Evolutionary conservation across 306 rosid species (phyloP), one percentile per base, ranked within the genome.

Genomic region (Prunus mume): DNA sequence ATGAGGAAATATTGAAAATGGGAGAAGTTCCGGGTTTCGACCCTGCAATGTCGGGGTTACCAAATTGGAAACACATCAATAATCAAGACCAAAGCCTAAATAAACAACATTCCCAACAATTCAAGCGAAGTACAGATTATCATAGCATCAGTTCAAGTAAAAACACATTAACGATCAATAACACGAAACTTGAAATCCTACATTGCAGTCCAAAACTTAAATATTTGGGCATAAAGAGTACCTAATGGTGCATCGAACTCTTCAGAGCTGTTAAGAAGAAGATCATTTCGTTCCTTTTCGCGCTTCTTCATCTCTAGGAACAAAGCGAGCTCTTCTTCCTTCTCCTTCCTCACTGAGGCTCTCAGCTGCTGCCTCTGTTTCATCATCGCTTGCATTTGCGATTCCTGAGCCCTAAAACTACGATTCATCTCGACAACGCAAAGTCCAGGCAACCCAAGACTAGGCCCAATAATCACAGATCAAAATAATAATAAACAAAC

Each of bases 321-420:
- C 88, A 91, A 79, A 71, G 94, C 93, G 18, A 91, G 92, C 79
- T 93, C 98, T 45, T 93, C 98, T 8, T 93, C 98, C 82, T 91
- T 93, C 83, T 93, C 97, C 75, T 76, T 88, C 85, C 83, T 80
- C 76, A 74, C 66, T 12, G 86, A 73, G 69, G 80, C 83, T 46
- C 86, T 75, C 27, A 82, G 88, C 73, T 89, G 88, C 88, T 87
- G 91, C 83, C 91, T 89, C 79, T 89, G 91, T 82, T 83, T 89
- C 78, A 85, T 22, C 67, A 83, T 79, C 82, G 87, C 83, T 70
- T 86, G 90, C 92, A 87, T 87, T 87, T 85, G 88, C 51, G 96
- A 83, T 19, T 93, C 97, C 81, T 71, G 90, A 73, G 93, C 93
- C 77, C 98, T 87, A 77, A 91, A 91, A 83, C 98, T 91, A 2